phyloP scores from a whole-genome alignment of 306 rosid species.

The Medicago lupulina region DNA sequence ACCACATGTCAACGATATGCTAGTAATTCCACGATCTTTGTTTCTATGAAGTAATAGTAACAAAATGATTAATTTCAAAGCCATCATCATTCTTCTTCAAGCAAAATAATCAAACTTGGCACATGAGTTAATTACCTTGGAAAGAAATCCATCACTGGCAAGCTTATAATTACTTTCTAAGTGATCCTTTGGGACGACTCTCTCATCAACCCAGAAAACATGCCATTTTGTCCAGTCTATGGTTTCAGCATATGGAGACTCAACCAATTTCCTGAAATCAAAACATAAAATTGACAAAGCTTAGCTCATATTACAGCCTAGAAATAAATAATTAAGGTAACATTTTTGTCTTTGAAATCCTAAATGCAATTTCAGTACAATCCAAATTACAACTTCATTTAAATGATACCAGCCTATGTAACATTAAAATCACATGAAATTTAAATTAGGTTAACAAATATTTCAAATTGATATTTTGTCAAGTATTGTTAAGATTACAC shows the following conservation, averaged over 20 bases:
- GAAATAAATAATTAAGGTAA: not conserved
- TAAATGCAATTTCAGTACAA: too few species aligned
- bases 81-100: too few species aligned
- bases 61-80: too few species aligned
- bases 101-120: not conserved
- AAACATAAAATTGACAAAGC: not conserved
- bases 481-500: not conserved
- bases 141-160: constrained; percentile 80
- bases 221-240: constrained; percentile 88
- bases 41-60: not conserved
- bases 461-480: too few species aligned
- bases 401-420: too few species aligned
- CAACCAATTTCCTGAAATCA: constrained; percentile 69
- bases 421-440: not conserved
- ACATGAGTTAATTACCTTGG: constrained; percentile 53
- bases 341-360: too few species aligned
- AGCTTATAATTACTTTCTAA: constrained; percentile 86
- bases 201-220: constrained; percentile 87
- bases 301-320: not conserved
- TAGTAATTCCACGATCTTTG: not conserved
- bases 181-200: constrained; percentile 76
- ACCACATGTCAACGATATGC: not conserved
- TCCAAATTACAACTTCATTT: too few species aligned
- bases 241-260: constrained; percentile 62
- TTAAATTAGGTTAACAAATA: not conserved